These are phyloP conservation scores for Sarcodon sp. DNA, from an alignment of 768 basidiomycete genomes.

Conservation along the genomic window DNA sequence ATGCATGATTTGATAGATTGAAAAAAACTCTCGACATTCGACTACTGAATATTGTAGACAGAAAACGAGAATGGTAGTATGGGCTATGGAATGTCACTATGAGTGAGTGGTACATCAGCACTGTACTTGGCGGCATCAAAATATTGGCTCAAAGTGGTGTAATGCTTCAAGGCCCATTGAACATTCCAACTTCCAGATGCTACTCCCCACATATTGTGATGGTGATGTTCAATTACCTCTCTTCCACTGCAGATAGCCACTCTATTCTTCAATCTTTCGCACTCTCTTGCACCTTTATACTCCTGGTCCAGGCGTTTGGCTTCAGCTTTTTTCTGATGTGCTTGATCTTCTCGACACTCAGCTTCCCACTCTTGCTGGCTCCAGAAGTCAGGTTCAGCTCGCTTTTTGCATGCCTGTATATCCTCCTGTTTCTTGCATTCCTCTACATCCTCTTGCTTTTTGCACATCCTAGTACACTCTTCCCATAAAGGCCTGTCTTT, in stretches of 20 bases:
- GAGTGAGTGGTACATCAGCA: conserved; percentile 35
- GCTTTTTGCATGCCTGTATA: conserved; percentile 15
- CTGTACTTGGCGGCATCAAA: conserved; percentile 56
- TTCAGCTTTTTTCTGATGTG: conserved; percentile 17
- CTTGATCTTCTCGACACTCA: too few relatives aligned
- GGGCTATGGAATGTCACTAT: conserved; percentile 68
- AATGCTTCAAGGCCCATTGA: conserved; percentile 58
- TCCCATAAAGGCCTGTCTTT: conserved; percentile 52
- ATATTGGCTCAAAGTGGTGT: conserved; percentile 39
- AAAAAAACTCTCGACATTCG: conserved; percentile 63
- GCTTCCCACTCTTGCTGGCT: conserved; percentile 7
- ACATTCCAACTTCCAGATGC: conserved; percentile 48
- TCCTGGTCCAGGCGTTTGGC: conserved; percentile 15
- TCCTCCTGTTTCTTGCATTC: conserved; percentile 11
- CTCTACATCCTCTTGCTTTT: conserved; percentile 26
- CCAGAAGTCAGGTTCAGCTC: conserved; percentile 14
- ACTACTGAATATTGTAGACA: conserved; percentile 59
- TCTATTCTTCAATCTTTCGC: conserved; percentile 1
- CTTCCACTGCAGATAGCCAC: conserved; percentile 26
- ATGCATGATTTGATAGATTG: conserved; percentile 35
- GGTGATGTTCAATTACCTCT: background rate
- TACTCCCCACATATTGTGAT: conserved; percentile 36
- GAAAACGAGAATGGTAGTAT: conserved; percentile 39
- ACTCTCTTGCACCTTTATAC: conserved; percentile 14
- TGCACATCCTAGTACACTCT: conserved; percentile 32